Evolutionary conservation across 148 eudicot species (phyloP).

Genomic region (Salicornia ramosissima): DNA sequence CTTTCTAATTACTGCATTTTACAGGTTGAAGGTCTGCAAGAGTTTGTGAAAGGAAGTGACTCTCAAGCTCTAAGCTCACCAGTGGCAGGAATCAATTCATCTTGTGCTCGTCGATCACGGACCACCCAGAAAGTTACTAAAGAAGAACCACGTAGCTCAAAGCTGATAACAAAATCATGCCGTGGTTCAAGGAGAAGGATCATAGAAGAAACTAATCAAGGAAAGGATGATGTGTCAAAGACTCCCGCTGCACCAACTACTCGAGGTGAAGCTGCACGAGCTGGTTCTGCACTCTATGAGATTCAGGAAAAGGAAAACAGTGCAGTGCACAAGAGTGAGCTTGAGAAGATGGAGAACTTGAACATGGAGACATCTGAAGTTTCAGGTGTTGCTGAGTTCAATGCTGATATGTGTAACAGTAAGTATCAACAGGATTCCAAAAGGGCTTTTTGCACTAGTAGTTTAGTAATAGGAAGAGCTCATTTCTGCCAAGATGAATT

Average conservation of each 20-base stretch:
- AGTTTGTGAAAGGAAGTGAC: conserved; percentile 27
- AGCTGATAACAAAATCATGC: conserved; percentile 21
- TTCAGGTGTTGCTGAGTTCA: conserved; percentile 15
- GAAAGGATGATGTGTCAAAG: conserved; percentile 16
- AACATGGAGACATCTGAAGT: conserved; percentile 17
- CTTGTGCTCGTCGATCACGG: conserved; percentile 26
- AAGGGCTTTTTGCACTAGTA: neutral
- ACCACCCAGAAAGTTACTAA: conserved; percentile 17
- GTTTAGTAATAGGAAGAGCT: no score
- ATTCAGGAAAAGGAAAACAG: conserved; percentile 24
- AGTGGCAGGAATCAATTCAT: conserved; percentile 19
- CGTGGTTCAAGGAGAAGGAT: conserved; percentile 25
- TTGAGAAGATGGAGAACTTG: conserved; percentile 30
- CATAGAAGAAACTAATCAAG: conserved; percentile 21
- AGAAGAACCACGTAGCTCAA: conserved; percentile 29
- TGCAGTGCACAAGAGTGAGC: conserved; percentile 23
- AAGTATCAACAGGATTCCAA: conserved; percentile 17
- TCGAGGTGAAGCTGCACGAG: conserved; percentile 20
- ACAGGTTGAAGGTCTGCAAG: conserved; percentile 71
- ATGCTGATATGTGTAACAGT: conserved; percentile 4
- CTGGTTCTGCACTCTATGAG: conserved; percentile 21
- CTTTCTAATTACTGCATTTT: conserved; percentile 12
- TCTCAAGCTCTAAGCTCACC: conserved; percentile 34
- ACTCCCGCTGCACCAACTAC: conserved; percentile 19
- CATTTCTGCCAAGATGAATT: no score